Percentiles rank a stretch among this genome's conserved stretches.
Evolutionary conservation across 768 basidiomycete species (phyloP).

Genomic region (Royoungia palumana): DNA sequence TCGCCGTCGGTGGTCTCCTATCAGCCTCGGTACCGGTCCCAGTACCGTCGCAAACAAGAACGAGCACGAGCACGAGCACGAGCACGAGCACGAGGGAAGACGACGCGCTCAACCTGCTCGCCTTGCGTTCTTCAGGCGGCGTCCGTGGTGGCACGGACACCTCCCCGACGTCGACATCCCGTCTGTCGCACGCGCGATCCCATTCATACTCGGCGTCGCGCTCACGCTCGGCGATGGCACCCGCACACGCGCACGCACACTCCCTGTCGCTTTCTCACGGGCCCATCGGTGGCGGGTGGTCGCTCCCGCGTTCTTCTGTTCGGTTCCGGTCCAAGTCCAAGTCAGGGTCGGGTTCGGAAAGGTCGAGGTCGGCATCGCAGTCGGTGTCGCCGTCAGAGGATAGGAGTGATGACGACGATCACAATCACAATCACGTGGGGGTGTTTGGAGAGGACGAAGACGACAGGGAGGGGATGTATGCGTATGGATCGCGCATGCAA

Average conservation of each 20-base stretch:
- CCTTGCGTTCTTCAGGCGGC: slow-evolving; percentile 21
- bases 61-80: no score
- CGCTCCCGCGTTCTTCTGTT: slow-evolving; percentile 52
- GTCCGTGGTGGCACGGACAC: neutral
- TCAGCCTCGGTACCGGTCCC: no score
- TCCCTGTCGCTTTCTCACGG: no score
- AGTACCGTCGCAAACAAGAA: no score
- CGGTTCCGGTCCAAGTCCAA: slow-evolving; percentile 19
- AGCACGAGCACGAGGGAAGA: slow-evolving; percentile 14
- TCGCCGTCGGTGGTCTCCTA: no score
- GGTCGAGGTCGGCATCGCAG: slow-evolving; percentile 32
- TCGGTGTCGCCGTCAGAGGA: slow-evolving; percentile 29
- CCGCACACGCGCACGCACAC: no score
- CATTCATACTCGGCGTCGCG: slow-evolving; percentile 8
- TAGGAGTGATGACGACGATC: slow-evolving; percentile 35
- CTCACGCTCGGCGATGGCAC: neutral
- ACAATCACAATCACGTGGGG: neutral
- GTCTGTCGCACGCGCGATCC: neutral
- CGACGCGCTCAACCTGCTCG: slow-evolving; percentile 28
- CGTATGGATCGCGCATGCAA: neutral
- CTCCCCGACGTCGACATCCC: no score
- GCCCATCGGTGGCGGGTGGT: slow-evolving; percentile 42
- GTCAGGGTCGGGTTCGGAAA: slow-evolving; percentile 34
- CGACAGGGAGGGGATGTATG: neutral
- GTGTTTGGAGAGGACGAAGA: neutral